phyloP scores from a whole-genome alignment of 176 grass and related monocot species.

The Hordeum vulgare region DNA sequence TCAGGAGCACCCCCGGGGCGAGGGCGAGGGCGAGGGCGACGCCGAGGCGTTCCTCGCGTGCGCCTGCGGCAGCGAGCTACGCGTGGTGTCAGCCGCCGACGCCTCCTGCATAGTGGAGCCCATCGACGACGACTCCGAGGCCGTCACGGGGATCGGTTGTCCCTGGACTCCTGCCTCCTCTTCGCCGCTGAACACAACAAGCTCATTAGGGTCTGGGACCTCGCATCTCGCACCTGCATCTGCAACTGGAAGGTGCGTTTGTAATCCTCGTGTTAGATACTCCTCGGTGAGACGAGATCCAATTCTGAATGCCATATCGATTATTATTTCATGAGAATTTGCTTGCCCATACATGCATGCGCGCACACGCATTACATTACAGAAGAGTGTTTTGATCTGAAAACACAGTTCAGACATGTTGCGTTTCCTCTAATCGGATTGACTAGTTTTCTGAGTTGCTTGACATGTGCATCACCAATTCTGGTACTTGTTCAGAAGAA shows the following conservation, averaged over 20 bases:
- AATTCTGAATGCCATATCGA: no score
- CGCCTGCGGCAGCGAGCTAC: constrained; percentile 76
- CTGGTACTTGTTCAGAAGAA: no score
- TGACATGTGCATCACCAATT: no score
- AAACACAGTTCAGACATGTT: no score
- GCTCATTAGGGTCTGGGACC: constrained; percentile 82
- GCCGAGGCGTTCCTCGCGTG: constrained; percentile 67
- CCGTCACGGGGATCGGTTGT: constrained; percentile 57
- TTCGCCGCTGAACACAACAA: constrained; percentile 72
- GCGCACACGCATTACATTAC: no score
- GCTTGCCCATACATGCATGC: no score
- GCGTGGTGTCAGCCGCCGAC: constrained; percentile 47
- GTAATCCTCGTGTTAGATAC: not conserved
- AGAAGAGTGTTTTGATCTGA: no score
- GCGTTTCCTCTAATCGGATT: no score
- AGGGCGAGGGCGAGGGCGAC: constrained; percentile 25
- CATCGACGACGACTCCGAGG: constrained; percentile 51
- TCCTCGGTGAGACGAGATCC: no score
- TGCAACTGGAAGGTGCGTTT: constrained; percentile 85
- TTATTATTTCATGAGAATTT: no score
- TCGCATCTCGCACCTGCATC: constrained; percentile 62
- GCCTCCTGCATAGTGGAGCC: constrained; percentile 45
- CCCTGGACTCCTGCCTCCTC: constrained; percentile 57
- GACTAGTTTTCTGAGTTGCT: no score
- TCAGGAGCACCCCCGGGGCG: constrained; percentile 32